Percentiles rank a stretch among this genome's conserved stretches.
Evolutionary conservation across 1,284 basidiomycete species (phyloP).

Genomic region (Trichosporon sp.): DNA sequence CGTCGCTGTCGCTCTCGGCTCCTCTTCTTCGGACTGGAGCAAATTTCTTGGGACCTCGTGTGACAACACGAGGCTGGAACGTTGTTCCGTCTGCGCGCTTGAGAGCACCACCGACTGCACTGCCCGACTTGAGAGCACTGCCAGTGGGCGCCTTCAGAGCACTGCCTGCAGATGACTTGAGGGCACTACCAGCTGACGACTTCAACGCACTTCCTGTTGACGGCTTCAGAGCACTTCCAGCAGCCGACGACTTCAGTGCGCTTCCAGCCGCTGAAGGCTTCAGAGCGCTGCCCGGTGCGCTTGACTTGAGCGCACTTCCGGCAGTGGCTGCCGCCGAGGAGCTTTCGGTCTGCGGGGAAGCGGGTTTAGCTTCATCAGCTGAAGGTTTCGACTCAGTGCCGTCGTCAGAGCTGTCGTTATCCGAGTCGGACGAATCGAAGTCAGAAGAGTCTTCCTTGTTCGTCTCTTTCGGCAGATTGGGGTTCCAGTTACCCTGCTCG

Average conservation of each 20-base stretch:
- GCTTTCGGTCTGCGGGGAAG: neutral
- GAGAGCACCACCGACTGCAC: conserved; percentile 4
- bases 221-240: conserved; percentile 1
- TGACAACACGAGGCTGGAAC: conserved; percentile 32
- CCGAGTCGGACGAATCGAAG: conserved; percentile 47
- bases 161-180: conserved; percentile 13
- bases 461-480: conserved; percentile 24
- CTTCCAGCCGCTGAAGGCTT: conserved; percentile 2
- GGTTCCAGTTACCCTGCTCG: conserved; percentile 39
- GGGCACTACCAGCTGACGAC: neutral
- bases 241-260: conserved; percentile 11
- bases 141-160: conserved; percentile 22
- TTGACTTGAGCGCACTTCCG: conserved; percentile 6
- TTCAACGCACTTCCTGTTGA: conserved; percentile 4
- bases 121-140: neutral
- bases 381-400: conserved; percentile 18
- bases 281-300: conserved; percentile 2
- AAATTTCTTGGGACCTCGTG: conserved; percentile 23
- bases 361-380: neutral
- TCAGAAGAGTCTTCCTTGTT: conserved; percentile 33
- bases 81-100: conserved; percentile 23
- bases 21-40: conserved; percentile 13
- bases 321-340: neutral
- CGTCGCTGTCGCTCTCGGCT: conserved; percentile 19
- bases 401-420: conserved; percentile 26